Evolutionary conservation across 2,329 filamentous ascomycete genomes (phyloP).

Genomic region (Westerdykella aurantiaca): DNA sequence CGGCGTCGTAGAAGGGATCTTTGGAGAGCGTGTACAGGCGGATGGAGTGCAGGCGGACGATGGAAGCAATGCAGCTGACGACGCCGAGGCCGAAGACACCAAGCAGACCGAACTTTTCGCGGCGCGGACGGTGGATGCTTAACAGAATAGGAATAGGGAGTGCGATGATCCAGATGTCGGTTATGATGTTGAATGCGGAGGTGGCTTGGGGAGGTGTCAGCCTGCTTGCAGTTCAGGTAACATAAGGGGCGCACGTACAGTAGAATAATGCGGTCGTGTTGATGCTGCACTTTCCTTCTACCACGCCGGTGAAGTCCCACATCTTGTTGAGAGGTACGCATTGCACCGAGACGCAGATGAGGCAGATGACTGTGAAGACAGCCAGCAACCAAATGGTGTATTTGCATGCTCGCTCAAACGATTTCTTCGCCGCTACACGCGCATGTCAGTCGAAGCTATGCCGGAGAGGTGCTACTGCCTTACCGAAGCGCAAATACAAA

Average conservation of each 20-base stretch:
- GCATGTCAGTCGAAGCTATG: not conserved
- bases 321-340: conserved; percentile 29
- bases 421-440: conserved; percentile 16
- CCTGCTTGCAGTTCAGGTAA: not conserved
- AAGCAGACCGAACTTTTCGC: conserved; percentile 79
- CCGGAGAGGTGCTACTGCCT: not conserved
- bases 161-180: conserved; percentile 77
- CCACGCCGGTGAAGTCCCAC: conserved; percentile 27
- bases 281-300: conserved; percentile 23
- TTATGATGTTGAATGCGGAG: conserved; percentile 79
- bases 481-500: conserved; percentile 34
- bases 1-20: conserved; percentile 63
- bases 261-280: conserved; percentile 33
- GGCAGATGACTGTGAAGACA: conserved; percentile 19
- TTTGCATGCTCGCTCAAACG: conserved; percentile 18
- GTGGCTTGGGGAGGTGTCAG: conserved; percentile 9
- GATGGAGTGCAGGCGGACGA: conserved; percentile 49
- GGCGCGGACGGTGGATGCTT: conserved; percentile 69
- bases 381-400: conserved; percentile 22
- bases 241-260: conserved; percentile 13
- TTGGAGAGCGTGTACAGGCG: conserved; percentile 37
- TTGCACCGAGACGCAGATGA: conserved; percentile 23
- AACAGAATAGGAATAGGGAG: conserved; percentile 81
- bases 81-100: conserved; percentile 57
- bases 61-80: conserved; percentile 53